These are phyloP conservation scores for Kluyveromyces lactis DNA, from an alignment of 805 yeast species.

Conservation along the genomic window DNA sequence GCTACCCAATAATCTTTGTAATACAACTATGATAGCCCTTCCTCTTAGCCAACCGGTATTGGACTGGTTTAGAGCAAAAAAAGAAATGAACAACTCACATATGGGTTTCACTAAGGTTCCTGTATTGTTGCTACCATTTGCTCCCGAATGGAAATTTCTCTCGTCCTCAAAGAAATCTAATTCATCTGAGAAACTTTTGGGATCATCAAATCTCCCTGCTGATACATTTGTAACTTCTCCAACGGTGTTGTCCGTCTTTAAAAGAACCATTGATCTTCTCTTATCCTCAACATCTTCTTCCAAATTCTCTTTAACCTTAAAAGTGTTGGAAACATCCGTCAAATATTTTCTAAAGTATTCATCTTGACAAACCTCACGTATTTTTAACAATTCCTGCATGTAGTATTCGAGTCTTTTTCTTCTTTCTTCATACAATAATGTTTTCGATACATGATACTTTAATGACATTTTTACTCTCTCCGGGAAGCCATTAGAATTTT, in stretches of 20 bases:
- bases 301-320: conserved; percentile 4
- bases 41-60: conserved; percentile 74
- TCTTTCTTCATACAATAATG: conserved; percentile 55
- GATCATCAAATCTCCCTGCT: neutral
- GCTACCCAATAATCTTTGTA: conserved; percentile 82
- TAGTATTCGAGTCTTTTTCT: conserved; percentile 54
- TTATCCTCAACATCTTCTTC: conserved; percentile 12
- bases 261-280: neutral
- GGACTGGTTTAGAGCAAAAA: conserved; percentile 58
- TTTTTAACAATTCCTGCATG: conserved; percentile 44
- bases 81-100: conserved; percentile 60
- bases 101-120: conserved; percentile 70
- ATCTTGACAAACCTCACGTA: conserved; percentile 68
- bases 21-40: conserved; percentile 65
- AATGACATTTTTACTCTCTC: conserved; percentile 53
- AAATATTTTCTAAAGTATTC: conserved; percentile 66
- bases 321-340: conserved; percentile 31
- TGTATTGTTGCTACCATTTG: conserved; percentile 8
- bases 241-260: neutral
- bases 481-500: conserved; percentile 30
- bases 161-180: conserved; percentile 11
- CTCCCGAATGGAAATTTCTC: conserved; percentile 5
- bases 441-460: conserved; percentile 50
- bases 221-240: neutral
- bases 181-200: conserved; percentile 7